phyloP scores from a whole-genome alignment of 1,284 basidiomycete species.

The Malassezia restricta region DNA sequence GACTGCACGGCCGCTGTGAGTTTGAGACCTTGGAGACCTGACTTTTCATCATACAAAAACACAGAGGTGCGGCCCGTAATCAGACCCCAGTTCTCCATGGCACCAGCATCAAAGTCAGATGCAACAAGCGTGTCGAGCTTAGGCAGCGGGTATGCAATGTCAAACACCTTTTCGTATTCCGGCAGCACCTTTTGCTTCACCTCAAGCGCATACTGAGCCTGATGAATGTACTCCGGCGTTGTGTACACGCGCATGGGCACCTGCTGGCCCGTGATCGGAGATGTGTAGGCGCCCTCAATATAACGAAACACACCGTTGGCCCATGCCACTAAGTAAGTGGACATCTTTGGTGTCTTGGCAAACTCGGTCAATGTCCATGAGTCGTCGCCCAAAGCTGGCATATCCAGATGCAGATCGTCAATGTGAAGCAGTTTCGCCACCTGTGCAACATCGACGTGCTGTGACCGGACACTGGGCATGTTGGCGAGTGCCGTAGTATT shows the following conservation, averaged over 20 bases:
- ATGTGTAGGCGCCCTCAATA: slow-evolving; percentile 64
- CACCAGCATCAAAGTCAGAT: slow-evolving; percentile 74
- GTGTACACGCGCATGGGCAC: slow-evolving; percentile 70
- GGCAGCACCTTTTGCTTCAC: slow-evolving; percentile 74
- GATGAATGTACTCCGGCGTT: slow-evolving; percentile 68
- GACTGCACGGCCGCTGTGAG: slow-evolving; percentile 63
- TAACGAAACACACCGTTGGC: slow-evolving; percentile 70
- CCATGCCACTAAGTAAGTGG: slow-evolving; percentile 76
- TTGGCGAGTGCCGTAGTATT: slow-evolving; percentile 59
- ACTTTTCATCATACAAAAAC: slow-evolving; percentile 66
- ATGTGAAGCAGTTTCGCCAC: slow-evolving; percentile 46
- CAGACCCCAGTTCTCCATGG: slow-evolving; percentile 75
- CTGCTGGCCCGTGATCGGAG: slow-evolving; percentile 65
- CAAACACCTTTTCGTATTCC: slow-evolving; percentile 73
- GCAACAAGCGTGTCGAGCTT: slow-evolving; percentile 51
- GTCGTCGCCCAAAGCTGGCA: slow-evolving; percentile 49
- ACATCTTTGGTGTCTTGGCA: slow-evolving; percentile 53
- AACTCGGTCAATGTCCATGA: slow-evolving; percentile 38
- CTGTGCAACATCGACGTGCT: slow-evolving; percentile 8
- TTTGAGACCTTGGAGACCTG: slow-evolving; percentile 64
- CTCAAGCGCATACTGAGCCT: slow-evolving; percentile 64
- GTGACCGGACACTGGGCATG: slow-evolving; percentile 51
- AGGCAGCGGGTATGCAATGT: slow-evolving; percentile 76
- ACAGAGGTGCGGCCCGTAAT: slow-evolving; percentile 76
- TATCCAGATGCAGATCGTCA: slow-evolving; percentile 53